A percentile compares a stretch with the other conserved stretches of the same genome.
phyloP scores from a whole-genome alignment of 768 basidiomycete genomes.

The Coprinellus micaceus region DNA sequence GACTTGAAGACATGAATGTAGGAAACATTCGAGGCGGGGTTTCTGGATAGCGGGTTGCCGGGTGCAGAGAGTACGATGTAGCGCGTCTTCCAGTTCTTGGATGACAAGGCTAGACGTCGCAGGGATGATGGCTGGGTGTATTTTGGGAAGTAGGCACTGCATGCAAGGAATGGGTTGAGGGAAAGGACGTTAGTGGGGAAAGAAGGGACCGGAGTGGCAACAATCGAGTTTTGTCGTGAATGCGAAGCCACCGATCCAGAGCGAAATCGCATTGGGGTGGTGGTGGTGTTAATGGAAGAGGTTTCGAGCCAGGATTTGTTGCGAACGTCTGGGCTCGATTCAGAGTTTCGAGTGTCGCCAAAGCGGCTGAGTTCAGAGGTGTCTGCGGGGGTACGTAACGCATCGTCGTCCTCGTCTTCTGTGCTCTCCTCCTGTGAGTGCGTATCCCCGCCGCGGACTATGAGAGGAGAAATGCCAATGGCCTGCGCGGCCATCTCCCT shows the following conservation, averaged over 20 bases:
- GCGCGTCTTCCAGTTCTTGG: slow-evolving; percentile 66
- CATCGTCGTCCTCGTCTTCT: slow-evolving; percentile 35
- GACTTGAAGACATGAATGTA: slow-evolving; percentile 77
- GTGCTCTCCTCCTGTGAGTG: slow-evolving; percentile 34
- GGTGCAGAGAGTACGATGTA: slow-evolving; percentile 58
- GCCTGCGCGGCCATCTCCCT: slow-evolving; percentile 73
- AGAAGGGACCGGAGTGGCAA: slow-evolving; percentile 42
- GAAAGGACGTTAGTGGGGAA: slow-evolving; percentile 59
- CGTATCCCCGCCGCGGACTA: slow-evolving; percentile 39
- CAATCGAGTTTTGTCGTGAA: slow-evolving; percentile 36
- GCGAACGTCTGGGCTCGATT: slow-evolving; percentile 15
- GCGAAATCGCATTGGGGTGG: slow-evolving; percentile 27
- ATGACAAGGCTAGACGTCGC: slow-evolving; percentile 64
- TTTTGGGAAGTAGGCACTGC: slow-evolving; percentile 57
- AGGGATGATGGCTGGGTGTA: slow-evolving; percentile 66
- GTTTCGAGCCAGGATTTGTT: slow-evolving; percentile 29
- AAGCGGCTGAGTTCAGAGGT: slow-evolving; percentile 15
- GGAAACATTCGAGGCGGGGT: slow-evolving; percentile 39
- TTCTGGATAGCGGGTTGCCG: slow-evolving; percentile 32
- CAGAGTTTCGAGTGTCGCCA: slow-evolving; percentile 10
- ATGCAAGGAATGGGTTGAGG: slow-evolving; percentile 50
- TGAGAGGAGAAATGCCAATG: slow-evolving; percentile 60
- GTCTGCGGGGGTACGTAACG: slow-evolving; percentile 16
- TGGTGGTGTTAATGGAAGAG: slow-evolving; percentile 14
- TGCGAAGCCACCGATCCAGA: slow-evolving; percentile 36